A percentile compares a stretch with the other conserved stretches of the same genome.
Evolutionary conservation across 176 grass and related monocot genomes (phyloP).

Genomic region (Lolium rigidum): DNA sequence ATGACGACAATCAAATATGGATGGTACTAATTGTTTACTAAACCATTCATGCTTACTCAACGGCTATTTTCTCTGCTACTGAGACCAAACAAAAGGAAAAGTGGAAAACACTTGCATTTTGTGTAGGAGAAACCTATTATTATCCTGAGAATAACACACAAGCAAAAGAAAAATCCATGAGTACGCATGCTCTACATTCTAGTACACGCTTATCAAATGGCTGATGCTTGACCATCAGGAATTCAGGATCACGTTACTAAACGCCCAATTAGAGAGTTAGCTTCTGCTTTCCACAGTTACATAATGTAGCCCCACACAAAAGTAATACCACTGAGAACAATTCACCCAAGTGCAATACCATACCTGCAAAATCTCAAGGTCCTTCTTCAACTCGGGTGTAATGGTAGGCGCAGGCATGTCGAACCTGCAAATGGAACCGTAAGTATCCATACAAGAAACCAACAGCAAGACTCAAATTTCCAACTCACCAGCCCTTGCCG

Average conservation of each 20-base stretch:
- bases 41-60: not conserved
- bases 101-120: not conserved
- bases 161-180: not conserved
- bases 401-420: constrained; percentile 91
- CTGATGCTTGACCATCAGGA: not conserved
- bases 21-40: not conserved
- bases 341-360: not conserved
- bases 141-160: not conserved
- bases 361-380: constrained; percentile 94
- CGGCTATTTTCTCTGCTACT: not conserved
- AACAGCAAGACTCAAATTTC: not conserved
- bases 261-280: not conserved
- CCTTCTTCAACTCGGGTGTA: constrained; percentile 89
- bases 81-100: not conserved
- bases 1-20: not conserved
- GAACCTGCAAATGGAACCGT: constrained; percentile 61
- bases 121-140: not conserved
- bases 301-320: too few relatives aligned
- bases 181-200: not conserved
- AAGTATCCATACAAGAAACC: not conserved
- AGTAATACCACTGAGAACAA: constrained; percentile 40
- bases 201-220: not conserved
- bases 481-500: constrained; percentile 68
- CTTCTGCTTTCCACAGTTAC: too few relatives aligned
- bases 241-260: not conserved